A percentile compares a stretch with the other conserved stretches of the same genome.
These are phyloP conservation scores for Moesziomyces parantarcticus DNA, from an alignment of 1,284 basidiomycete species.

Conservation along the genomic window DNA sequence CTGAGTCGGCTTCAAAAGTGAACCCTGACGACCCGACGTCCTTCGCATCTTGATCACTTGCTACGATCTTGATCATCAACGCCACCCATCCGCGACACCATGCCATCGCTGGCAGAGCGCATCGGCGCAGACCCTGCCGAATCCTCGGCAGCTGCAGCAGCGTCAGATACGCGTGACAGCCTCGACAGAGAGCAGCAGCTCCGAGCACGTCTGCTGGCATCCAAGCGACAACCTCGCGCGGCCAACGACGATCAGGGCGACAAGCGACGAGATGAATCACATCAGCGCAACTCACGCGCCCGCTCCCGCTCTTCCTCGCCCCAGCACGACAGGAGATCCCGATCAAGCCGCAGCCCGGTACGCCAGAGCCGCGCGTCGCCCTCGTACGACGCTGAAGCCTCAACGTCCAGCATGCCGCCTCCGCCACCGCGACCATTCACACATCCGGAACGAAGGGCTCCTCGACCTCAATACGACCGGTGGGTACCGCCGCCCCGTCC, in stretches of 20 bases:
- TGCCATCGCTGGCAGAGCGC: conserved; percentile 32
- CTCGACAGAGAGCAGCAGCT: conserved; percentile 29
- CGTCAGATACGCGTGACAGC: conserved; percentile 4
- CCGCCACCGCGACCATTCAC: conserved; percentile 13
- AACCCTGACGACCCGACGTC: background rate
- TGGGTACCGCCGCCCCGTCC: conserved; percentile 44
- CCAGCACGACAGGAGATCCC: background rate
- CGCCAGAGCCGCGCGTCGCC: conserved; percentile 16
- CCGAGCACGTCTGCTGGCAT: conserved; percentile 32
- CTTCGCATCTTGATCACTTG: conserved; percentile 5
- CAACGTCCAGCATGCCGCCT: conserved; percentile 13
- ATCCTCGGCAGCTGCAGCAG: background rate
- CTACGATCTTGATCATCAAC: background rate
- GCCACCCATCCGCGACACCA: conserved; percentile 12
- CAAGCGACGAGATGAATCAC: background rate
- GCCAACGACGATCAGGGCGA: background rate
- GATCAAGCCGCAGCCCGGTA: background rate
- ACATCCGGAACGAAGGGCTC: conserved; percentile 38
- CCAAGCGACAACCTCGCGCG: conserved; percentile 15
- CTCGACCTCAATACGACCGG: conserved; percentile 31
- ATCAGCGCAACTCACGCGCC: background rate
- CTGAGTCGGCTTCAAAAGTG: background rate
- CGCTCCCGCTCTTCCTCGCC: conserved; percentile 10
- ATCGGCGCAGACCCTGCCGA: conserved; percentile 11
- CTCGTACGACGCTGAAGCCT: conserved; percentile 17